Evolutionary conservation across 805 yeast species (phyloP).

Genomic region (Zygosaccharomyces bailii): DNA sequence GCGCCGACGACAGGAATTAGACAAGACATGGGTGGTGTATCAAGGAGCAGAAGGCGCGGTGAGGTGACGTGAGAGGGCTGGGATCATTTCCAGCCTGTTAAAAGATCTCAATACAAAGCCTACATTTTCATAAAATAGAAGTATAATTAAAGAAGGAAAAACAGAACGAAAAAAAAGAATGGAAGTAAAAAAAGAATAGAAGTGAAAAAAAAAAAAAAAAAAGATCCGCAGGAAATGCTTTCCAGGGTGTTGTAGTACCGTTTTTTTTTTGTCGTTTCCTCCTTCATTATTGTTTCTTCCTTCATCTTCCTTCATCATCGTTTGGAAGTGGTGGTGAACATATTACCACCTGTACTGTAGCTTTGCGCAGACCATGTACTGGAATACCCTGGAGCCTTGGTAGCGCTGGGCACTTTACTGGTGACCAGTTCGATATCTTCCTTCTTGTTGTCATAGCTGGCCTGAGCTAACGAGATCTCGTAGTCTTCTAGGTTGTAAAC

Average conservation of each 20-base stretch:
- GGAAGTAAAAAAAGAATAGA: too few relatives aligned
- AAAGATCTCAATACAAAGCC: neutral
- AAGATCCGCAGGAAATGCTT: neutral
- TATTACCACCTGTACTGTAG: conserved; percentile 29
- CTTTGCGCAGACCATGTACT: conserved; percentile 40
- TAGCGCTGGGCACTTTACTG: conserved; percentile 46
- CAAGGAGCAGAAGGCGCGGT: neutral
- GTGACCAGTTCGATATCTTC: conserved; percentile 27
- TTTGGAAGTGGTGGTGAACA: conserved; percentile 21
- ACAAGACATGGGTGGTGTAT: neutral
- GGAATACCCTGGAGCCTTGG: conserved; percentile 46
- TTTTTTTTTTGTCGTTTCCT: neutral
- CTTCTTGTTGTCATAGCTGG: conserved; percentile 22
- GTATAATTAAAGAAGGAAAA: neutral
- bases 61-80: neutral
- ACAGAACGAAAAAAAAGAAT: neutral
- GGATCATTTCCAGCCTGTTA: neutral
- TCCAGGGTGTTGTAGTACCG: too few relatives aligned
- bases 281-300: neutral
- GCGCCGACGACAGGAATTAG: neutral
- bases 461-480: conserved; percentile 56
- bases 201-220: too few relatives aligned
- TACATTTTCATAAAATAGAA: neutral
- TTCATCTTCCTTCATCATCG: neutral
- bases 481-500: conserved; percentile 60